Evolutionary conservation across 257 asterid genomes (phyloP).

Genomic region (Ligustrum vulgare): DNA sequence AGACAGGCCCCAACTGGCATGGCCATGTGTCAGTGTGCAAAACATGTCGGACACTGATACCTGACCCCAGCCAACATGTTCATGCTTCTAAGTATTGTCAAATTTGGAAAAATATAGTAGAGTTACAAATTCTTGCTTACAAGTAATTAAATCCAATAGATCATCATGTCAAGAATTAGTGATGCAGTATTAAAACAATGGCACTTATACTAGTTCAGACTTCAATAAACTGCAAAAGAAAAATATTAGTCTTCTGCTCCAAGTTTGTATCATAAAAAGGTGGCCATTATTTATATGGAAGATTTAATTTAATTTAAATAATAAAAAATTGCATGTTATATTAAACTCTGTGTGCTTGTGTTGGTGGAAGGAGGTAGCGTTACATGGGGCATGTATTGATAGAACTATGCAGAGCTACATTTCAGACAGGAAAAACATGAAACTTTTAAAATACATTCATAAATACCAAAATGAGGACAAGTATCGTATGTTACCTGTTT

Average conservation of each 20-base stretch:
- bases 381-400: neutral
- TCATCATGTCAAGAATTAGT: neutral
- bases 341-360: no score
- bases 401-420: conserved; percentile 2
- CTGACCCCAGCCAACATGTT: neutral
- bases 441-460: conserved; percentile 9
- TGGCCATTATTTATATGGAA: neutral
- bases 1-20: neutral
- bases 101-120: neutral
- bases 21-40: neutral
- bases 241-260: neutral
- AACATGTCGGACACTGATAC: neutral
- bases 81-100: neutral
- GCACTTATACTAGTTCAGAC: neutral
- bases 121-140: neutral
- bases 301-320: no score
- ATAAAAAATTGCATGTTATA: no score
- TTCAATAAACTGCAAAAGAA: neutral
- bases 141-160: neutral
- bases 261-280: neutral
- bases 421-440: conserved; percentile 8
- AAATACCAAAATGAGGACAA: conserved; percentile 16
- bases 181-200: neutral
- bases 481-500: conserved; percentile 60
- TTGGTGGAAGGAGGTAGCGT: no score